Base-by-base conservation (phyloP, 306 rosid species). In the Fragaria ananassa region DNA sequence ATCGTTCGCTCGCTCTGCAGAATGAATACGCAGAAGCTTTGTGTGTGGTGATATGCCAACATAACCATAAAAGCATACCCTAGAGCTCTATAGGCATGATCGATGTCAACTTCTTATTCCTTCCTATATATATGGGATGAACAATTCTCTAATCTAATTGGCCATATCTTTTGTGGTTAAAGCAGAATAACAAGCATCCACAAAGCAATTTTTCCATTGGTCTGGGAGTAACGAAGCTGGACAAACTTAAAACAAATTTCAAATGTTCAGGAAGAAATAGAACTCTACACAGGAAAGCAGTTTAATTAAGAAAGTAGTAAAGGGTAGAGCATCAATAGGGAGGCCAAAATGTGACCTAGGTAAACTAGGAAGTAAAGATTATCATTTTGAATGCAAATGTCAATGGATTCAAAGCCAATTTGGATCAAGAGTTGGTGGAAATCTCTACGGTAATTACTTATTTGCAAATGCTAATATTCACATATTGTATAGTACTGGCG, bases 321-420 rank as follows among this genome's bases (percentile, higher is more conserved):
- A 77, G 66, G 50, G 15, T 31, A 69, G 70, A 69, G 17, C 37
- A 31, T 46, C 53, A 23, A 57, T 27, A 57, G 7, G 73, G 69
- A 39, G 70, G 69, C 42, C 47, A 18, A 29, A 29, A n/a, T 71
- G 66, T 69, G 39, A 56, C 50, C 66, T 45, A 39, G 31, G 39
- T 1, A 53, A 66, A 29, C 56, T 53, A 53, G 1, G 25, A 76
- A 54, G 66, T 27, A 23, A 19, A 44, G 46, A 57, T 50, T 11
- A 41, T 42, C 37, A 69, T 19, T 44, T 3, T 56, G 60, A 56
- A 25, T 57, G 25, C 54, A 70, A 14, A 14, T 19, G 60, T 31
- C 34, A 44, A 42, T 8, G 61, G 17, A 34, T 56, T 10, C 31
- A 35, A 46, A 8, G 15, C 2, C 31, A 57, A 11, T 21, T 27